A percentile compares a stretch with the other conserved stretches of the same genome.
phyloP scores from a whole-genome alignment of 2,329 filamentous ascomycete genomes.

The Colletotrichum destructivum region DNA sequence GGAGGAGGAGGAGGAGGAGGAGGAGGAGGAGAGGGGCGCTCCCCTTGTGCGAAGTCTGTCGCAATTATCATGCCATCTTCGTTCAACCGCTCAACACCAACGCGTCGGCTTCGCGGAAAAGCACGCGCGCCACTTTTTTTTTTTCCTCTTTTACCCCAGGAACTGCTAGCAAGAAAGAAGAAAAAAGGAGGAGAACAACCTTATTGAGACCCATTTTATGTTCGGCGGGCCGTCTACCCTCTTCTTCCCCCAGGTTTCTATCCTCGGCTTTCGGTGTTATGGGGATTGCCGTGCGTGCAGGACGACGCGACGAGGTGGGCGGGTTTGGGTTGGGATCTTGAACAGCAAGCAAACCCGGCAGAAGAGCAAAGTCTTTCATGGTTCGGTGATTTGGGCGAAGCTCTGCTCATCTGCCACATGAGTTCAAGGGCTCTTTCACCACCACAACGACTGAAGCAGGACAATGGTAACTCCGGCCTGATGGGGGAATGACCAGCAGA shows the following conservation, averaged over 20 bases:
- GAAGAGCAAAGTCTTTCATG: too few relatives aligned
- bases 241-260: too few relatives aligned
- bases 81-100: not conserved
- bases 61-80: not conserved
- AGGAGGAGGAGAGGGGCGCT: too few relatives aligned
- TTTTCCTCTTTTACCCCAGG: not conserved
- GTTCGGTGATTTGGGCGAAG: too few relatives aligned
- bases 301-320: not conserved
- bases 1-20: too few relatives aligned
- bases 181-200: slow-evolving; percentile 4
- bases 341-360: too few relatives aligned
- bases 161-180: not conserved
- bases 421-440: too few relatives aligned
- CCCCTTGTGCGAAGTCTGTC: not conserved
- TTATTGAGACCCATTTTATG: slow-evolving; percentile 9
- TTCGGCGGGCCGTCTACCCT: not conserved
- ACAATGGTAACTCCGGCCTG: too few relatives aligned
- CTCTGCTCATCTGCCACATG: too few relatives aligned
- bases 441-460: too few relatives aligned
- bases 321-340: not conserved
- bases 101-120: slow-evolving; percentile 17
- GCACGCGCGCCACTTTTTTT: not conserved
- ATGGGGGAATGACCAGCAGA: too few relatives aligned
- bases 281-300: not conserved
- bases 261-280: not conserved